A percentile compares a stretch with the other conserved stretches of the same genome.
Evolutionary conservation across 2,329 filamentous ascomycete species (phyloP).

Genomic region (Bipolaris oryzae): DNA sequence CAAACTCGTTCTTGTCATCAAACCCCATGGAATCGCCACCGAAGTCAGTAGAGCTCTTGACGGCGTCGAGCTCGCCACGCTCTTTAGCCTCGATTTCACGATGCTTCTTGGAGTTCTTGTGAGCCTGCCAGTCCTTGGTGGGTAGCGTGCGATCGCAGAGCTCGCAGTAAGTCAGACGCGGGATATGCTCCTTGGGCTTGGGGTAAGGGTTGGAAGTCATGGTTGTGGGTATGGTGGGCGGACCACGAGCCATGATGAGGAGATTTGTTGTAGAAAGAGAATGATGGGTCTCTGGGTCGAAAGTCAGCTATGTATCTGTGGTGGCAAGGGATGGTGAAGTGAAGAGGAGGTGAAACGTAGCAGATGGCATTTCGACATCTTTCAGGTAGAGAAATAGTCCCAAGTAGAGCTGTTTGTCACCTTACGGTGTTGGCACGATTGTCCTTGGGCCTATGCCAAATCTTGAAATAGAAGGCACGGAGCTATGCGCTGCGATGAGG

Average conservation of each 20-base stretch:
- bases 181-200: conserved; percentile 23
- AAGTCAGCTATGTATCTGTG: conserved; percentile 5
- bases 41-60: conserved; percentile 7
- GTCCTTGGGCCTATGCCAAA: neutral
- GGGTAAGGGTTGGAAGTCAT: conserved; percentile 36
- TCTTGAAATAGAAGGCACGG: neutral
- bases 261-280: neutral
- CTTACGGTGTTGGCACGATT: neutral
- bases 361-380: neutral
- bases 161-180: conserved; percentile 36
- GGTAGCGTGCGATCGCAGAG: conserved; percentile 38
- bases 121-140: conserved; percentile 40
- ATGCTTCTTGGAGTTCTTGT: conserved; percentile 45
- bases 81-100: conserved; percentile 30
- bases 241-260: conserved; percentile 17
- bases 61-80: conserved; percentile 17
- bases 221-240: neutral
- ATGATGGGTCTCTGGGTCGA: neutral
- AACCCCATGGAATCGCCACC: conserved; percentile 17
- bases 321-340: conserved; percentile 3
- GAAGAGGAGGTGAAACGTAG: conserved; percentile 9
- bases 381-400: neutral
- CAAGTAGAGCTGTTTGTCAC: neutral
- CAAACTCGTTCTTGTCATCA: conserved; percentile 14
- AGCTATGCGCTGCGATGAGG: neutral